Conservation (phyloP, 306 rosid species). For the Bauhinia variegata region DNA sequence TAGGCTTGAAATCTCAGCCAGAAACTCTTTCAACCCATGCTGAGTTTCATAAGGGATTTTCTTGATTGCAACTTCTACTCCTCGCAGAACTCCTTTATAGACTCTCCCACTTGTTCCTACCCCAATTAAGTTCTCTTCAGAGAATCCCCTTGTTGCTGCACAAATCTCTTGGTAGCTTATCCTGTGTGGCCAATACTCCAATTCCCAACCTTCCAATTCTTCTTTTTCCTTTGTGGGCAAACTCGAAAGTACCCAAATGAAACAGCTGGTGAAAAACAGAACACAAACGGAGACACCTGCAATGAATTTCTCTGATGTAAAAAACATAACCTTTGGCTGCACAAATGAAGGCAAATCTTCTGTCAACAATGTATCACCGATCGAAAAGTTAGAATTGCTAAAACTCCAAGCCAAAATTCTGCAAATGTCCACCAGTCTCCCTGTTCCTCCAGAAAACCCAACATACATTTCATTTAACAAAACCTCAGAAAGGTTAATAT, state of each 20-base stretch:
- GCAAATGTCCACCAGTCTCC: constrained; percentile 41
- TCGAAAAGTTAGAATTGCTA: constrained; percentile 32
- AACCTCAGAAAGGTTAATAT: constrained; percentile 37
- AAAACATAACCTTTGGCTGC: no score
- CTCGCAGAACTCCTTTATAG: constrained; percentile 61
- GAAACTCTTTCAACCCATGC: constrained; percentile 57
- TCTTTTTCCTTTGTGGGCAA: constrained; percentile 20
- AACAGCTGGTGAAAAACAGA: constrained; percentile 32
- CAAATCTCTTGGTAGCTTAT: constrained; percentile 57
- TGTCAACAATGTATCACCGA: no score
- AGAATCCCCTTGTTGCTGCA: constrained; percentile 60
- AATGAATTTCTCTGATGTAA: no score
- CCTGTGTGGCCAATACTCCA: constrained; percentile 78
- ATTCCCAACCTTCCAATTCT: constrained; percentile 61
- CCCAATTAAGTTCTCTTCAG: constrained; percentile 67
- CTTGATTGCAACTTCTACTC: constrained; percentile 57
- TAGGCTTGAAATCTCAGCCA: constrained; percentile 78
- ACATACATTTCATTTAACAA: constrained; percentile 39
- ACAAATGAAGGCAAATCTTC: no score
- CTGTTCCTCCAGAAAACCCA: constrained; percentile 40
- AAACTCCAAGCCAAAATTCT: constrained; percentile 47
- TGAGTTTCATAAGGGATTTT: constrained; percentile 46
- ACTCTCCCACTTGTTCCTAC: constrained; percentile 68
- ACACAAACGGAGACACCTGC: no score
- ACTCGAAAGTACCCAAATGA: neutral